A percentile compares a stretch with the other conserved stretches of the same genome.
Conservation (phyloP, 1,284 basidiomycete genomes). For the Rhodotorula mucilaginosa region DNA sequence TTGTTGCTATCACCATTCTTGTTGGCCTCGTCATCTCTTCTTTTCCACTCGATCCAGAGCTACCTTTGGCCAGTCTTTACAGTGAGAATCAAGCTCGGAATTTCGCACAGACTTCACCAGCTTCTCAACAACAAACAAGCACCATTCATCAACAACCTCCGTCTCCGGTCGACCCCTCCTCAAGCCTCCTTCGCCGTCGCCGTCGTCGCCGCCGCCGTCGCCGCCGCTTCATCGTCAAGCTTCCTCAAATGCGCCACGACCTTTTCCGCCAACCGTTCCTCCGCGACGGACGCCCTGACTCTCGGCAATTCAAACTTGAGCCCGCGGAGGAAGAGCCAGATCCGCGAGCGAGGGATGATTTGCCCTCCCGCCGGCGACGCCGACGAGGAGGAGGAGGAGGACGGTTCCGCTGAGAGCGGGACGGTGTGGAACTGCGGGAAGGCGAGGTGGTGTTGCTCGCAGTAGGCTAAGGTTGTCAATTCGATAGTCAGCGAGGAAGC, state of each 20-base stretch:
- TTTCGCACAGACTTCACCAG: background rate
- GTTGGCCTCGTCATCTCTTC: too few species aligned
- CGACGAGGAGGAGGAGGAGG: background rate
- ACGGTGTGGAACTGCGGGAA: conserved; percentile 1
- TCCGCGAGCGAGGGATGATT: background rate
- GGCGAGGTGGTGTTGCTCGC: background rate
- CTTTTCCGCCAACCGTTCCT: conserved; percentile 4
- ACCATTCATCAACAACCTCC: background rate
- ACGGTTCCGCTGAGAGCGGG: background rate
- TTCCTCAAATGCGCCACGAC: conserved; percentile 5
- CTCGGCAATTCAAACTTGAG: conserved; percentile 14
- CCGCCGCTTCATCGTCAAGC: background rate
- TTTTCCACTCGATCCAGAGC: background rate
- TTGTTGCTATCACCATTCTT: background rate
- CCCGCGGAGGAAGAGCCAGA: conserved; percentile 11
- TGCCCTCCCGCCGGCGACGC: too few species aligned
- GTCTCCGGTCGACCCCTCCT: background rate
- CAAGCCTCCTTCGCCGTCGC: background rate
- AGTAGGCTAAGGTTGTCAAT: conserved; percentile 7
- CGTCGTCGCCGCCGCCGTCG: too few species aligned
- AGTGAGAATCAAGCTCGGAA: too few species aligned
- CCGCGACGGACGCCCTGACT: background rate
- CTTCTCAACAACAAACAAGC: background rate
- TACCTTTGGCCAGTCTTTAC: background rate
- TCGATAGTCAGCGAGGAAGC: background rate